phyloP scores from a whole-genome alignment of 1,139 yeast genomes.

The Scheffersomyces parashehatae region DNA sequence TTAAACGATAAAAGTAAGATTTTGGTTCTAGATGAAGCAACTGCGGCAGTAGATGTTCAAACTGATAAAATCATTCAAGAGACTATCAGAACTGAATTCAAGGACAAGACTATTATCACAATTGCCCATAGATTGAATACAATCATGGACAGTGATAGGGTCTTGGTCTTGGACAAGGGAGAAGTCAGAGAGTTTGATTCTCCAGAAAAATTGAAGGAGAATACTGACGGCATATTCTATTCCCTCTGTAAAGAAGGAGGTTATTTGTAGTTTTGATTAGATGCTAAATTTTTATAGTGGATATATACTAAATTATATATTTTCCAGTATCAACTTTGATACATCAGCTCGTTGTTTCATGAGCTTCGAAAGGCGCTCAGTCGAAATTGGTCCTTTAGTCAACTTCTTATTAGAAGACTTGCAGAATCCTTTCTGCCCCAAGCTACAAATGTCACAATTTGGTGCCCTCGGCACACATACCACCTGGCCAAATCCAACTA shows the following conservation, averaged over 20 bases:
- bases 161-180: slow-evolving; percentile 25
- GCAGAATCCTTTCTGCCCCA: slow-evolving; percentile 55
- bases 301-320: neutral
- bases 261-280: slow-evolving; percentile 3
- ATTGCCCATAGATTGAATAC: slow-evolving; percentile 30
- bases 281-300: too few species aligned
- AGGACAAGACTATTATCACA: slow-evolving; percentile 24
- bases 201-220: slow-evolving; percentile 18
- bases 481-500: slow-evolving; percentile 94
- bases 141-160: slow-evolving; percentile 26
- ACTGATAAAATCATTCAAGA: slow-evolving; percentile 27
- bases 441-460: slow-evolving; percentile 73
- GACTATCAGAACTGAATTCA: slow-evolving; percentile 23
- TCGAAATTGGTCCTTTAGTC: slow-evolving; percentile 30
- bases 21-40: slow-evolving; percentile 27
- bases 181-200: slow-evolving; percentile 22
- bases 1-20: slow-evolving; percentile 18
- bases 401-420: slow-evolving; percentile 49
- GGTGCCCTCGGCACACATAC: slow-evolving; percentile 74
- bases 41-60: slow-evolving; percentile 29
- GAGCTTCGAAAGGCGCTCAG: slow-evolving; percentile 34
- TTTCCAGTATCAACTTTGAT: slow-evolving; percentile 6
- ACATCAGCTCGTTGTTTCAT: slow-evolving; percentile 37
- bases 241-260: slow-evolving; percentile 24
- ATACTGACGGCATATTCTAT: slow-evolving; percentile 18